A percentile compares a stretch with the other conserved stretches of the same genome.
phyloP scores from a whole-genome alignment of 1,139 yeast genomes.

The Candida mesenterica region DNA sequence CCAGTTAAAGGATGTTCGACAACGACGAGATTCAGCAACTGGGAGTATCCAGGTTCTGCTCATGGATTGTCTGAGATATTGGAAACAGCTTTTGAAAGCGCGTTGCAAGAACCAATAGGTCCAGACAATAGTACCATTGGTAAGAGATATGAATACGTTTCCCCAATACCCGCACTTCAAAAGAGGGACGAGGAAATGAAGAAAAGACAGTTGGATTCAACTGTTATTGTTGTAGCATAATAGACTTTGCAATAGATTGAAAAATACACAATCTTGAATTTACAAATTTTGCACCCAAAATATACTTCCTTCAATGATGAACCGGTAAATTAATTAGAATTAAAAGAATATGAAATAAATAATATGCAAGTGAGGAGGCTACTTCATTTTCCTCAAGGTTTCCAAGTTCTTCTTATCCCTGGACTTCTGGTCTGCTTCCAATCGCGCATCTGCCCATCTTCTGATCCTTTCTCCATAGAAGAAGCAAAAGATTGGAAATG shows the following conservation, averaged over 20 bases:
- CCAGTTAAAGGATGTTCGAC: conserved; percentile 29
- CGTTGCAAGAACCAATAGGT: conserved; percentile 7
- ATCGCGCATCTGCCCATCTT: conserved; percentile 33
- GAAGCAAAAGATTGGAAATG: conserved; percentile 45
- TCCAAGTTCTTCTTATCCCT: conserved; percentile 35
- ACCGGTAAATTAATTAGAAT: not conserved
- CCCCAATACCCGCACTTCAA: not conserved
- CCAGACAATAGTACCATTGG: conserved; percentile 1
- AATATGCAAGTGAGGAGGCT: conserved; percentile 3
- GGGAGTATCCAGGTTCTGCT: conserved; percentile 16
- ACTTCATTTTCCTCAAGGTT: conserved; percentile 20
- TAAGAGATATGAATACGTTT: not conserved
- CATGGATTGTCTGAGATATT: conserved; percentile 4
- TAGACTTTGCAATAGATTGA: not conserved
- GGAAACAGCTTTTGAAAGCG: not conserved
- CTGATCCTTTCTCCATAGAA: conserved; percentile 41
- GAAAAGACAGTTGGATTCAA: not conserved
- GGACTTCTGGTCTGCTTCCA: conserved; percentile 31
- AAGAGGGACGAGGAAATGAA: not conserved
- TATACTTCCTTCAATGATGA: not conserved
- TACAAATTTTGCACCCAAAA: too few relatives aligned
- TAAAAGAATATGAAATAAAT: not conserved
- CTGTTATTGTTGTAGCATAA: not conserved
- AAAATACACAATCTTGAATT: too few relatives aligned
- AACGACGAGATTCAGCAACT: conserved; percentile 22